Evolutionary conservation across 140 eudicot species (phyloP), one percentile per base, ranked within the genome.

Genomic region (Stevia rebaudiana): DNA sequence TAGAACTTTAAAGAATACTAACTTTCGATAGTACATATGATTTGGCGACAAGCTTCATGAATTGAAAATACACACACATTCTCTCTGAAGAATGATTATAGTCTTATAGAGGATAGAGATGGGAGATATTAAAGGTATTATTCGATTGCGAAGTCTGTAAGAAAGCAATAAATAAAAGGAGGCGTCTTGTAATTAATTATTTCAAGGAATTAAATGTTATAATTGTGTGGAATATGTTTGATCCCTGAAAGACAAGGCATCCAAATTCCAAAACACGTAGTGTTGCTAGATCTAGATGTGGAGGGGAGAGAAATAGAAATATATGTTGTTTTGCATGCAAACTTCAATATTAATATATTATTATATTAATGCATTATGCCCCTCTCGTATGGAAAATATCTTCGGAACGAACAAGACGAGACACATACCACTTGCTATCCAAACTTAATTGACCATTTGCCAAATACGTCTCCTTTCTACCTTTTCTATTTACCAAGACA

Each of bases 141-240:
- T 41, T 42, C 57, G 75, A 75, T 68, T 35, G 70, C n/a, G 30
- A 67, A 40, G 70, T 74, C 60, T 74, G 79, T 60, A 51, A 25
- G 15, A 17, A 40, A 21, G 18, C 48, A 67, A 50, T 74, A 28
- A 68, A 68, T 67, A 49, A 16, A 13, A 22, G 54, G 4, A 74
- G 69, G 42, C 58, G 46, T 63, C 28, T 54, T 40, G 70, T 37
- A 43, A 61, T 43, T 50, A 48, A 31, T 59, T 33, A 70, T 50
- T 10, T 11, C 41, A 54, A 53, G 72, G 41, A 63, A 64, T 64
- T 18, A 30, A 72, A 36, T 42, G 33, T 30, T 64, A 55, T 50
- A n/a, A n/a, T n/a, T 74, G n/a, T 74, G 75, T 75, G 79, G 75
- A 75, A 62, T 64, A 60, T 44, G 53, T 75, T 68, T 68, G 46